Evolutionary conservation across 2,329 filamentous ascomycete genomes (phyloP), one percentile per base, ranked within the genome.

Genomic region (Fusarium palustre): DNA sequence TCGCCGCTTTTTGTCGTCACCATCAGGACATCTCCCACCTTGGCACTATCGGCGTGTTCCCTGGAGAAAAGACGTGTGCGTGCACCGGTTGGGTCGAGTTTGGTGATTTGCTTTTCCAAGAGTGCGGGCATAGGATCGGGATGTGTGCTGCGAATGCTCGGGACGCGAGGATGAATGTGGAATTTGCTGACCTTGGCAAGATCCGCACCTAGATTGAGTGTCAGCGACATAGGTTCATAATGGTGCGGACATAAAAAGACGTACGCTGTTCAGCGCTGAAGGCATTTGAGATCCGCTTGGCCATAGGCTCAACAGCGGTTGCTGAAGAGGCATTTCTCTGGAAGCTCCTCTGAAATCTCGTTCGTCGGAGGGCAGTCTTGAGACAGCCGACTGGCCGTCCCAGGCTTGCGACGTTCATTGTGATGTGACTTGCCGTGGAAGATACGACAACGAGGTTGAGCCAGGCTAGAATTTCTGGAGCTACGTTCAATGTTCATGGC

Each of bases 21-120:
- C 74, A 97, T 93, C 36, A 99, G 86, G 69, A 99, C 92, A 80
- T 99, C 96, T 75, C 96, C 96, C 2, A 92, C 88, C 75, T 91
- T 91, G 57, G 91, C 93, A 74, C 90, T 88, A 79, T 97, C 93
- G 33, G 87, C 87, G 81, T 95, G 97, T 55, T 86, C 81, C 72
- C 87, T 88, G 70, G 90, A 88, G 84, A 99, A 97, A 59, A 99
- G 89, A 33, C 89, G 88, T 43, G 90, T 91, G 65, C 95, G 92
- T 54, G 91, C 90, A 50, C 94, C 94, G 2, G 90, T 93, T 7
- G 94, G 93, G 81, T 99, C 96, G 75, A 97, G 91, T 42, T 86
- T 80, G 41, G 85, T 78, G 76, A 97, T 86, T 81, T 97, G 93
- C 58, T 87, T 81, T 53, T 85, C 79, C 72, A 90, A 90, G 74